Conservation (phyloP, 164 flowering plant species). For the Stephania yunnanensis region DNA sequence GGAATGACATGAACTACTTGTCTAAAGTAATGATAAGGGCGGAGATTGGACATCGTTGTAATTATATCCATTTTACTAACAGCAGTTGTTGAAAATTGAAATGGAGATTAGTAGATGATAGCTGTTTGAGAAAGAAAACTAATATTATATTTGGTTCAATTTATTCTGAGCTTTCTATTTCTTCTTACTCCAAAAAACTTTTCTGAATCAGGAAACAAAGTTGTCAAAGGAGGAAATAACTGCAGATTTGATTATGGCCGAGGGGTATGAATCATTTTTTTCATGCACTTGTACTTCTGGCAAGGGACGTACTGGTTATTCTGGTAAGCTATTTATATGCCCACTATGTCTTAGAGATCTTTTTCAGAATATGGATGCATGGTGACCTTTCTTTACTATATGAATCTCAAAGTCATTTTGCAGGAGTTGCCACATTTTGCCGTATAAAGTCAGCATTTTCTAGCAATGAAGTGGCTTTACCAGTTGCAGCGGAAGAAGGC, state of each 20-base stretch:
- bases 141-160: background rate
- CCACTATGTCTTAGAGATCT: background rate
- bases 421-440: slow-evolving; percentile 98
- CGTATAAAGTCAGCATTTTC: slow-evolving; percentile 85
- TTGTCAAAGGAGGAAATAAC: slow-evolving; percentile 76
- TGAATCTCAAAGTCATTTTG: slow-evolving; percentile 1
- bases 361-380: background rate
- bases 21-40: background rate
- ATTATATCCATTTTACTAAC: no score
- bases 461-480: slow-evolving; percentile 76
- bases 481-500: slow-evolving; percentile 88
- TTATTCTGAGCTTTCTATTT: background rate
- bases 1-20: background rate
- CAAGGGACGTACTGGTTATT: slow-evolving; percentile 72
- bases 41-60: background rate
- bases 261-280: slow-evolving; percentile 90
- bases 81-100: background rate
- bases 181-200: background rate
- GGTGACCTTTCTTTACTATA: background rate
- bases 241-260: slow-evolving; percentile 74
- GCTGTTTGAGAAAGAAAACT: background rate
- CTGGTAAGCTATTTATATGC: slow-evolving; percentile 42
- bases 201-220: slow-evolving; percentile 64
- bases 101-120: background rate
- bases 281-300: slow-evolving; percentile 81